Conservation (phyloP, 1,139 yeast species). For the Suhomyces terraborum region DNA sequence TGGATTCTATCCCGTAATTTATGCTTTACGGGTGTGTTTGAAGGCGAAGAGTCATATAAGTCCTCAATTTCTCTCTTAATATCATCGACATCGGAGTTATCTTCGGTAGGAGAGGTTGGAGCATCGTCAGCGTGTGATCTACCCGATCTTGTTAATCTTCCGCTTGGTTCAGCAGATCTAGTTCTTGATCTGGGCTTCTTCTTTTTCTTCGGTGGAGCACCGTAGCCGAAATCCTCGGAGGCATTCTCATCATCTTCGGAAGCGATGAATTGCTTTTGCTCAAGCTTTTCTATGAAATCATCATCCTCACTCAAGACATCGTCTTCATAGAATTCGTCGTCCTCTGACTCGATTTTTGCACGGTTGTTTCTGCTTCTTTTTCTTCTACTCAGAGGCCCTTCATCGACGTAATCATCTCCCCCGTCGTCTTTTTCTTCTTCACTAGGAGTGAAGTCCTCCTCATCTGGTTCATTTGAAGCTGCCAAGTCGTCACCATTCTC, state of each 20-base stretch:
- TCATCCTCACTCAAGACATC: conserved; percentile 20
- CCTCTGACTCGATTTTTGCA: conserved; percentile 13
- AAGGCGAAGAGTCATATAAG: conserved; percentile 53
- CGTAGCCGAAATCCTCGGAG: conserved; percentile 31
- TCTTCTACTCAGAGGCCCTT: conserved; percentile 14
- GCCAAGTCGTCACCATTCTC: neutral
- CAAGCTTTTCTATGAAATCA: conserved; percentile 32
- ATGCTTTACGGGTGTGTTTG: conserved; percentile 54
- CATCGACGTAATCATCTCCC: conserved; percentile 19
- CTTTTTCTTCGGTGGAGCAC: conserved; percentile 21
- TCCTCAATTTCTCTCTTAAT: conserved; percentile 55
- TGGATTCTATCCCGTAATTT: conserved; percentile 76
- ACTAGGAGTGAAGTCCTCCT: conserved; percentile 24
- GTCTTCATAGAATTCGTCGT: conserved; percentile 21
- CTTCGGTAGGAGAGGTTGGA: conserved; percentile 20
- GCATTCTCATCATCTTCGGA: conserved; percentile 40
- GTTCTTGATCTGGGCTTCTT: conserved; percentile 31
- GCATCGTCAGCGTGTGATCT: conserved; percentile 20
- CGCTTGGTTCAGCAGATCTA: conserved; percentile 26
- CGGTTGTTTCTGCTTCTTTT: conserved; percentile 8
- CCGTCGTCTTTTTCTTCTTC: conserved; percentile 14
- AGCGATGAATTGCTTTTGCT: conserved; percentile 40
- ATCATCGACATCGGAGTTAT: conserved; percentile 30
- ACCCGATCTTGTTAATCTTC: conserved; percentile 22
- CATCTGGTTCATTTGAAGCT: conserved; percentile 25